Base-by-base conservation (phyloP, 352 stramenopile species). In the Pythium utonaiense region DNA sequence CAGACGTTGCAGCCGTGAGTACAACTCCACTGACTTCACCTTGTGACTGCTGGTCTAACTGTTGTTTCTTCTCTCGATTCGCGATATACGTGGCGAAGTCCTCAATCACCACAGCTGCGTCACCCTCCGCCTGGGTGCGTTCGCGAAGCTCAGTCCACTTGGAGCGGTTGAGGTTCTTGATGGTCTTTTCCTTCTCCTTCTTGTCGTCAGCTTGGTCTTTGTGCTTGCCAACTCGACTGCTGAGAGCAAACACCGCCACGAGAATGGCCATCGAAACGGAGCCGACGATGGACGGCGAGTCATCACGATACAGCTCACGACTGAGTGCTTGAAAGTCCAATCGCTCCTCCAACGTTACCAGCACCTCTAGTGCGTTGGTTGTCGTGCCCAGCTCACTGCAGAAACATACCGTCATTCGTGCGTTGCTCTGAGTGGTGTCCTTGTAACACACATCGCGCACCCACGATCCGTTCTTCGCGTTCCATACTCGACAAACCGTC, bases 91-190 rank as follows among this genome's bases (percentile, higher is more conserved):
- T 38, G 7, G 74, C 67, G 62, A 90, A 90, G 40, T 84, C 75
- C 14, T 85, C 75, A 13, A 83, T 70, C 6, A 71, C 60, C 36
- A 33, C 48, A 12, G 34, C n/a, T 17, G 19, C 38, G 21, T 19
- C 33, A 12, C 25, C 33, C 2, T 38, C 44, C 1, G 36, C 53
- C 31, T 74, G 47, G 1, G 72, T 72, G n/a, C 78, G 71, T n/a
- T 73, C 65, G 36, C 83, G 55, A 0, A 90, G 66, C 57, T 90
- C 80, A 6, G 59, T 71, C 80, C 78, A 90, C 34, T 90, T 90
- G 9, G 73, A 60, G 25, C 77, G 75, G 27, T 86, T 90, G 5
- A 90, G 58, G 41, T 66, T 71, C 52, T 79, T 77, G 57, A 90
- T 80, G 3, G 68, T 83, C 36, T 67, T 75, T 8, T 83, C 57